Base-by-base conservation (phyloP, 2,329 filamentous ascomycete genomes). In the Clonostachys byssicola region DNA sequence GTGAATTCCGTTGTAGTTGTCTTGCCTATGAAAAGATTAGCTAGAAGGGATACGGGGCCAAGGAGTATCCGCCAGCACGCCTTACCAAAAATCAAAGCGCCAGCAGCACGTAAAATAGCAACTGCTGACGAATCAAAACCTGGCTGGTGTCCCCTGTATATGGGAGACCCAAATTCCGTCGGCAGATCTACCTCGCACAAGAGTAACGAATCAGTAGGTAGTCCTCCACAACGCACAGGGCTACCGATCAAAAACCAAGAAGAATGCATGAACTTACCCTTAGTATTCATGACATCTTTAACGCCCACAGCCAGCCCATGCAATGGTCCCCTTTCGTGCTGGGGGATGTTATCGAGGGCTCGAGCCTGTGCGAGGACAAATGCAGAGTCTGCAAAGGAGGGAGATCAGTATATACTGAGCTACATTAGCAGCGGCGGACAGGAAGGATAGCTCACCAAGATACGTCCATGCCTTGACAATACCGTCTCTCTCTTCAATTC, bases 1-100 rank as follows among this genome's bases (percentile, higher is more conserved):
- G 83, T 80, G 53, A 87, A 86, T 55, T 86, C 81, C 0, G 84
- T 83, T 0, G 83, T 87, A 0, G 75, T 79, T 1, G 65, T 66
- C 46, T 67, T 67, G 34, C 60, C 59, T 59, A 35, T 16, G 14
- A 6, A 17, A 17, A 7, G 5, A 14, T 17, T 39, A 17, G 14
- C 6, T 14, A 12, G 7, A 39, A 14, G 36, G 2, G 36, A 10
- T 7, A 8, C 36, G 36, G 16, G 36, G 5, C 36, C 6, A 39
- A 39, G 36, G 36, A 16, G 6, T 14, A 39, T 13, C 5, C 7
- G 36, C 5, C 13, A 9, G 36, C 36, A 2, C 14, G 42, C 43
- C 8, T 34, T 46, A 49, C 66, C 67, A 12, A 85, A 64, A n/a
- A 85, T 71, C 4, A 79, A 56, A 3, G 78, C 76, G 1, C 78